These are phyloP conservation scores for Kickxella alabastrina DNA, from an alignment of 192 early-diverging fungal species.

Conservation along the genomic window DNA sequence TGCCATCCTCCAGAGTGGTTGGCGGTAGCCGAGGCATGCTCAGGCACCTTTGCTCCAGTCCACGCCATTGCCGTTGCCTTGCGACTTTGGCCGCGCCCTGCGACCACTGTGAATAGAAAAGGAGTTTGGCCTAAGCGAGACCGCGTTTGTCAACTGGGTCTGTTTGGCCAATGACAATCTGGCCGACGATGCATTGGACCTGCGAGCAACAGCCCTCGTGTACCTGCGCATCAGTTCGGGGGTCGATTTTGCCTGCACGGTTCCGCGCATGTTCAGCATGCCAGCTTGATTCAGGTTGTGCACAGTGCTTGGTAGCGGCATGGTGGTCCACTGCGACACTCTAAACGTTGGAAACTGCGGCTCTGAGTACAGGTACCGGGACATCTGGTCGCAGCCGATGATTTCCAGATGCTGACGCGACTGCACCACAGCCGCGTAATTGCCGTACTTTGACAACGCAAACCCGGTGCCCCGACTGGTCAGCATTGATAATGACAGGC, in stretches of 20 bases:
- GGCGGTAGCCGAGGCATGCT: constrained; percentile 41
- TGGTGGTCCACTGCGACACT: constrained; percentile 16
- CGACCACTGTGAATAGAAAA: constrained; percentile 8
- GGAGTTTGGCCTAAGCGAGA: constrained; percentile 32
- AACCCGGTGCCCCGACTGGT: constrained; percentile 13
- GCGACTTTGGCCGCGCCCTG: background rate
- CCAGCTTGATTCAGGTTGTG: background rate
- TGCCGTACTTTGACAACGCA: constrained; percentile 31
- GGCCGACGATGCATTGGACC: constrained; percentile 5
- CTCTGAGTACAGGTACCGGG: constrained; percentile 28
- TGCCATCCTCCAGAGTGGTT: constrained; percentile 27
- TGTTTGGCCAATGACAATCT: constrained; percentile 1
- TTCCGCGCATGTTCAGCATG: constrained; percentile 1
- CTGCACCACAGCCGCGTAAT: constrained; percentile 39
- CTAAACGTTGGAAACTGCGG: constrained; percentile 32
- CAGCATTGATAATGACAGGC: constrained; percentile 4
- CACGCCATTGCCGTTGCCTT: background rate
- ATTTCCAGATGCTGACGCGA: constrained; percentile 39
- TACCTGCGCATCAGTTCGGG: constrained; percentile 38
- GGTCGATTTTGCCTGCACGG: constrained; percentile 40
- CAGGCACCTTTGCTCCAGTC: constrained; percentile 23
- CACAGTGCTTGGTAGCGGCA: background rate
- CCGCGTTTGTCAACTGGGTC: constrained; percentile 7
- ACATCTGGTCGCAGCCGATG: constrained; percentile 13
- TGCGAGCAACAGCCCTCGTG: constrained; percentile 8